A percentile compares a stretch with the other conserved stretches of the same genome.
Evolutionary conservation across 2,329 filamentous ascomycete species (phyloP).

Genomic region (Dothistroma septosporum): DNA sequence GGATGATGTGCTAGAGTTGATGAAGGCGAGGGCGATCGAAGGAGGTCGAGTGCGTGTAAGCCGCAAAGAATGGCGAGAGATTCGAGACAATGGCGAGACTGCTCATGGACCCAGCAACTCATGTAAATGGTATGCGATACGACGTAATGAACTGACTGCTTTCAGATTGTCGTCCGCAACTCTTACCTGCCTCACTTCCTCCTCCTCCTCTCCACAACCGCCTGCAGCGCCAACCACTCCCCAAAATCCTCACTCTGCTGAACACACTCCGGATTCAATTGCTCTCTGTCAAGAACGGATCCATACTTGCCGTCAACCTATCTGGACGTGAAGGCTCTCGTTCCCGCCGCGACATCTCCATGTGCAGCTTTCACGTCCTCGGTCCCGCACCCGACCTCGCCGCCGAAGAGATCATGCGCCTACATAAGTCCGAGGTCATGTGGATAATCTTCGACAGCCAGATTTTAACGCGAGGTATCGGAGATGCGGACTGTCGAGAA

Average conservation of each 20-base stretch:
- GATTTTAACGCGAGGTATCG: not conserved
- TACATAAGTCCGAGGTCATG: not conserved
- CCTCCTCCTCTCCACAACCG: not conserved
- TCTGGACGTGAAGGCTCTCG: not conserved
- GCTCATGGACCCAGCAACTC: too few relatives aligned
- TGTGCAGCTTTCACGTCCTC: not conserved
- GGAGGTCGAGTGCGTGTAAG: too few relatives aligned
- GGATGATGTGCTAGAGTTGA: too few relatives aligned
- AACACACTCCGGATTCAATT: not conserved
- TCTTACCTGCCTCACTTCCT: not conserved
- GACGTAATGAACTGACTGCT: too few relatives aligned
- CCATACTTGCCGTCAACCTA: constrained; percentile 2
- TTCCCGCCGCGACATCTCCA: not conserved
- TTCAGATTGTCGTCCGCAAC: not conserved
- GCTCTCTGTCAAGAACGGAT: not conserved
- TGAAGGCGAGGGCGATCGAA: too few relatives aligned
- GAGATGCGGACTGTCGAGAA: not conserved
- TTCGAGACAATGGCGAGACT: too few relatives aligned
- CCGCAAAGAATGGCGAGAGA: too few relatives aligned
- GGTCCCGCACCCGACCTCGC: not conserved
- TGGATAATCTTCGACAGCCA: not conserved
- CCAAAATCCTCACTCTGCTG: not conserved
- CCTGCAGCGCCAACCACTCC: not conserved
- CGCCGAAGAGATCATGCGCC: not conserved
- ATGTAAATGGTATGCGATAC: too few relatives aligned